Percentiles rank a stretch among this genome's conserved stretches.
Evolutionary conservation across 2,329 filamentous ascomycete genomes (phyloP).

Genomic region (Alternaria novae-zelandiae): DNA sequence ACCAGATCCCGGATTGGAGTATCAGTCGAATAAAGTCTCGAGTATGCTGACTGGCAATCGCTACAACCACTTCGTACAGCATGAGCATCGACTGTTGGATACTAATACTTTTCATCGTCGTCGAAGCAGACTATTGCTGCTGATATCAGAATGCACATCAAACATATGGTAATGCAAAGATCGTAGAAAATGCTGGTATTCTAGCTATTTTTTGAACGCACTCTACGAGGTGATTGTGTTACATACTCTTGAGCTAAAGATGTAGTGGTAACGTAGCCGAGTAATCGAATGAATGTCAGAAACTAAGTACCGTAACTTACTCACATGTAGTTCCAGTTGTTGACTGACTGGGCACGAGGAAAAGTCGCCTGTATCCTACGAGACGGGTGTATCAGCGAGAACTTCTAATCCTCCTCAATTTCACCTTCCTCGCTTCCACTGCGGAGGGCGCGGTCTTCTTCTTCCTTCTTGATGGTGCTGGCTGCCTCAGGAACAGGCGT

Average conservation of each 20-base stretch:
- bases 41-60: not conserved
- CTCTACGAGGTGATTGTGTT: not conserved
- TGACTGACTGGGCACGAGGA: not conserved
- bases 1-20: not conserved
- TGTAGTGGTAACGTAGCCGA: not conserved
- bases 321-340: slow-evolving; percentile 6
- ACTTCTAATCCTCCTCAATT: slow-evolving; percentile 76
- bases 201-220: not conserved
- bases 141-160: not conserved
- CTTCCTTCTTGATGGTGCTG: slow-evolving; percentile 42
- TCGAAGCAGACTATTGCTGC: not conserved
- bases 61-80: not conserved
- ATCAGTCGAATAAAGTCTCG: not conserved
- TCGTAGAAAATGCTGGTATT: not conserved
- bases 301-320: slow-evolving; percentile 5
- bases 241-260: not conserved
- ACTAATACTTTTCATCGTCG: not conserved
- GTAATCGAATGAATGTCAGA: not conserved
- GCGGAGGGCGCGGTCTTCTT: slow-evolving; percentile 71
- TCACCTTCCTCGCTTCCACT: slow-evolving; percentile 97
- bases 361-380: not conserved
- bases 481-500: slow-evolving; percentile 52
- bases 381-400: slow-evolving; percentile 5
- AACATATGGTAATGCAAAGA: not conserved
- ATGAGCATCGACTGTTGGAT: not conserved